phyloP scores from a whole-genome alignment of 1,284 basidiomycete species.

The Malassezia cuniculi region DNA sequence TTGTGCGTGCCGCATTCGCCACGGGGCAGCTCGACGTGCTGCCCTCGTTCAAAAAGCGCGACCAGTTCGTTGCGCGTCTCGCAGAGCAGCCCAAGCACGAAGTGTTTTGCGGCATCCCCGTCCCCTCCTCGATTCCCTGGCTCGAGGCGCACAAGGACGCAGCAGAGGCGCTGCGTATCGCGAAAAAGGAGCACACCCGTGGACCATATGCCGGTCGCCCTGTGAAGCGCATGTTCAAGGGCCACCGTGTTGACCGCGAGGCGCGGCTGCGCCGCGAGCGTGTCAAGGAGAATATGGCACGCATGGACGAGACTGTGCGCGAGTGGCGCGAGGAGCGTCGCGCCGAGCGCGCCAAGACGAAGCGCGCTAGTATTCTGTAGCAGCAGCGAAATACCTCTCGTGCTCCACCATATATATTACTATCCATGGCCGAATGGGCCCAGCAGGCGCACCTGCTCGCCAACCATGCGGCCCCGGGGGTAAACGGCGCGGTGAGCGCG shows the following conservation, averaged over 20 bases:
- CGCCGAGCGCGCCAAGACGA: conserved; percentile 4
- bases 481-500: conserved; percentile 27
- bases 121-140: not conserved
- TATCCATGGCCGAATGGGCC: conserved; percentile 38
- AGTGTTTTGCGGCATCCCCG: conserved; percentile 11
- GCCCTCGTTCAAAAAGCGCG: conserved; percentile 13
- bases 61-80: conserved; percentile 11
- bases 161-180: conserved; percentile 13
- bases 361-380: conserved; percentile 11
- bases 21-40: conserved; percentile 12
- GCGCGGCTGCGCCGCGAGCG: conserved; percentile 8
- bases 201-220: conserved; percentile 27
- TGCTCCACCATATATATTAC: no score
- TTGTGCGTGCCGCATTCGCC: conserved; percentile 17
- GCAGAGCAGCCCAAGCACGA: conserved; percentile 10
- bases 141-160: conserved; percentile 4
- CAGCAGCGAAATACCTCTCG: no score
- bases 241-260: conserved; percentile 20
- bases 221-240: conserved; percentile 22
- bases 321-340: conserved; percentile 23
- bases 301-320: conserved; percentile 13
- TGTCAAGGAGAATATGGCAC: conserved; percentile 17
- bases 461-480: conserved; percentile 26
- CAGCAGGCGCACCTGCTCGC: conserved; percentile 34
- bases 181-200: conserved; percentile 8